Base-by-base conservation (phyloP, 106 monocot genomes). In the Phalaenopsis equestris region DNA sequence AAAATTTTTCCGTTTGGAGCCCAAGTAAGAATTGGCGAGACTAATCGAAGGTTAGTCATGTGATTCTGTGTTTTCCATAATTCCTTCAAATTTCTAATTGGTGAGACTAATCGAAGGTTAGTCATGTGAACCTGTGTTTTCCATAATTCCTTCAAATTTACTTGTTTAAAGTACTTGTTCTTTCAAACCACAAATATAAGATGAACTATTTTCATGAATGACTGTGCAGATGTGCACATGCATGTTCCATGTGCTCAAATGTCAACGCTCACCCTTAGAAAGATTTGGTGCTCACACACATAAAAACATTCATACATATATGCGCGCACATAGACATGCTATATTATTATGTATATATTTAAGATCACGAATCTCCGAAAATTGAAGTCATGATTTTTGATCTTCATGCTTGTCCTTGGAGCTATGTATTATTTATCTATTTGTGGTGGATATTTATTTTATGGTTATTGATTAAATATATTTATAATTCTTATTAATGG, bases 1-100 rank as follows among this genome's bases (percentile, higher is more conserved):
- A 96, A 90, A 84, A 86, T 96, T 79, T 91, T 92, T 80, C 80
- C 88, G 37, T 96, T 90, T 85, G 96, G 96, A 77, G 96, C 91
- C 55, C 93, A 96, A 94, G 84, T 96, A 73, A 87, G 78, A 68
- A 90, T 97, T 78, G 90, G 88, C 38, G 92, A 90, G 42, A 92
- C 90, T 75, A 97, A 87, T 56, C 88, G 94, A 90, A 90, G 94
- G 96, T 97, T 75, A 86, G 43, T 42, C 7, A 41, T 36, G 8
- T 24, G 14, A 55, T 19, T 18, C 12, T 74, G 2, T 42, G 19
- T 74, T 18, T 74, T 43, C 74, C 19, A 1, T 43, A 42, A 72
- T 74, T n/a, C 4, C 18, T 45, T 74, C 37, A 70, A 70, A 70
- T 38, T 2, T 70, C n/a, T n/a, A 68, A 90, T 97, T 78, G 90